Conservation (phyloP, 1,139 yeast species). For the Taphrina deformans region DNA sequence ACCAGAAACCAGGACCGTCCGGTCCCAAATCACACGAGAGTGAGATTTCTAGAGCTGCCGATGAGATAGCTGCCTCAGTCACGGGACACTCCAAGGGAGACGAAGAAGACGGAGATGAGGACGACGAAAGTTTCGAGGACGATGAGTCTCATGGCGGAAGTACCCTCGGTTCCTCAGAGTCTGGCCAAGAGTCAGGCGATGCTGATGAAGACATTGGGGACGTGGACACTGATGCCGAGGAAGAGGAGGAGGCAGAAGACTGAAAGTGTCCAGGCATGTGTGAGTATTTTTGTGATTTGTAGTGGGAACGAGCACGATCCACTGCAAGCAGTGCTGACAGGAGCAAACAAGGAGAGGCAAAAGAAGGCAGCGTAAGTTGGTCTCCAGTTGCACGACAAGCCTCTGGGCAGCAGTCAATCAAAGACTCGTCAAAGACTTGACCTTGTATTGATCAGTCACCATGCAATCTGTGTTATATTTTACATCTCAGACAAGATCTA, state of each 20-base stretch:
- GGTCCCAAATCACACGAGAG: constrained; percentile 44
- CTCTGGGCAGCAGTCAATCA: too few species aligned
- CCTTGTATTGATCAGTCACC: too few species aligned
- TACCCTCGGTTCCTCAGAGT: constrained; percentile 42
- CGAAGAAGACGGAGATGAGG: constrained; percentile 43
- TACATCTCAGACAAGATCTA: too few species aligned
- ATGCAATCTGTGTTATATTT: too few species aligned
- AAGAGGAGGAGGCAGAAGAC: background rate
- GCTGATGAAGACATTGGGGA: constrained; percentile 5
- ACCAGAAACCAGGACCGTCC: constrained; percentile 47
- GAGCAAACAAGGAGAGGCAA: too few species aligned
- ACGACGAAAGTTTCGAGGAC: constrained; percentile 43
- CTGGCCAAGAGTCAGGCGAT: background rate
- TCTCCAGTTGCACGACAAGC: too few species aligned
- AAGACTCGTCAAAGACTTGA: too few species aligned
- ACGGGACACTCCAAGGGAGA: constrained; percentile 46
- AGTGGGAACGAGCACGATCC: too few species aligned
- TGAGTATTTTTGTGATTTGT: too few species aligned
- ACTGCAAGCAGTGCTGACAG: too few species aligned
- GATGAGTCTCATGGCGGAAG: constrained; percentile 40
- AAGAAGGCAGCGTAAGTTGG: too few species aligned
- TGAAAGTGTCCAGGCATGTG: too few species aligned
- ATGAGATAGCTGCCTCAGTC: constrained; percentile 48
- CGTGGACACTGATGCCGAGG: background rate
- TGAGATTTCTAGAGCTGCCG: constrained; percentile 46